Conservation (phyloP, 805 yeast species). For the Wickerhamiella cacticola region DNA sequence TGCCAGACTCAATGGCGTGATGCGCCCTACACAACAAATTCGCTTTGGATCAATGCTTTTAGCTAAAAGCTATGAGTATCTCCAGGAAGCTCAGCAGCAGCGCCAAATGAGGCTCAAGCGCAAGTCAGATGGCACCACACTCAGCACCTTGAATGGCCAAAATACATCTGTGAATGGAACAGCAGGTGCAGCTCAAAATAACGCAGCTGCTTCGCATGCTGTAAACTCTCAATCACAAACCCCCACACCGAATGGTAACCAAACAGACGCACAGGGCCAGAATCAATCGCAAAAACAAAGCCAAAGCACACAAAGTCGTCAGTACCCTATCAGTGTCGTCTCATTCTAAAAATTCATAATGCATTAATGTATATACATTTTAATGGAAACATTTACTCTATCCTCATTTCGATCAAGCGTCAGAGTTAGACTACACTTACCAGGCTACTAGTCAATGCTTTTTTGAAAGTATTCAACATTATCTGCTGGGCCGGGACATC, state of each 20-base stretch:
- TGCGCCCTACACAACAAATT: slow-evolving; percentile 76
- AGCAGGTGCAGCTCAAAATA: not conserved
- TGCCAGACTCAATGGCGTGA: slow-evolving; percentile 65
- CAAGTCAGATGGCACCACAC: not conserved
- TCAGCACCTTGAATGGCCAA: not conserved
- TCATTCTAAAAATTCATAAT: slow-evolving; percentile 1
- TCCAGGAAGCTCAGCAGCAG: slow-evolving; percentile 62
- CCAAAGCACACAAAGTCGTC: not conserved
- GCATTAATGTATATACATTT: not conserved
- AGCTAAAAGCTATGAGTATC: slow-evolving; percentile 71
- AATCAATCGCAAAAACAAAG: not conserved
- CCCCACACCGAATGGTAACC: not conserved
- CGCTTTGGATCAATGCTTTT: slow-evolving; percentile 86
- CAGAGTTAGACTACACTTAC: no score
- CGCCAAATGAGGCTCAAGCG: slow-evolving; percentile 43
- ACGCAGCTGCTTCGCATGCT: not conserved
- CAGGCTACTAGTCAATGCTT: no score
- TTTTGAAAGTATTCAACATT: no score
- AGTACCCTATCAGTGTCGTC: slow-evolving; percentile 8
- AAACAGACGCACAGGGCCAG: not conserved
- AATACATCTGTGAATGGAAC: no score
- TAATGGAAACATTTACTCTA: no score
- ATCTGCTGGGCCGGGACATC: no score
- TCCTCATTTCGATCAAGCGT: no score
- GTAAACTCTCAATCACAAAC: not conserved